Evolutionary conservation across 2,329 filamentous ascomycete species (phyloP).

Genomic region (Gremmenia infestans): DNA sequence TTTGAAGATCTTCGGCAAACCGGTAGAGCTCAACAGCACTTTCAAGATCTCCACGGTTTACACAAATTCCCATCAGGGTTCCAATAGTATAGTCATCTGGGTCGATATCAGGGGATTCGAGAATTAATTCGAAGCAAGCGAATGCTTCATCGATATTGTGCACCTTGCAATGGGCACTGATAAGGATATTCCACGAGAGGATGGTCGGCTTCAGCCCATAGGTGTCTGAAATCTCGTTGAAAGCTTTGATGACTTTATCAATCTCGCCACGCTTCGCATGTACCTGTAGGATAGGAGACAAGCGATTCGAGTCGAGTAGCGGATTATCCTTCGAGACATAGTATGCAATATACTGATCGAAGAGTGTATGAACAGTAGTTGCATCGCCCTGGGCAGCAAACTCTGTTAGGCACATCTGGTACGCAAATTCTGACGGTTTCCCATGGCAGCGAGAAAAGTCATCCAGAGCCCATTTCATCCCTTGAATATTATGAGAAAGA

Average conservation of each 20-base stretch:
- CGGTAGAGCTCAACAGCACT: conserved; percentile 61
- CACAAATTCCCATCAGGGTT: conserved; percentile 68
- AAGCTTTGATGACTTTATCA: conserved; percentile 51
- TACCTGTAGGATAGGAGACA: conserved; percentile 62
- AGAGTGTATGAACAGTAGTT: conserved; percentile 38
- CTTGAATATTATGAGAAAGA: conserved; percentile 27
- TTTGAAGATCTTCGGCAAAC: conserved; percentile 49
- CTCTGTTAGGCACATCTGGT: conserved; percentile 33
- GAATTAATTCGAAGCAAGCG: conserved; percentile 56
- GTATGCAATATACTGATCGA: conserved; percentile 33
- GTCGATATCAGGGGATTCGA: conserved; percentile 37
- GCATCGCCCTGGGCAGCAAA: conserved; percentile 44
- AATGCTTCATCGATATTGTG: conserved; percentile 64
- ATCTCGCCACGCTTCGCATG: conserved; percentile 66
- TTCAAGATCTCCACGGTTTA: conserved; percentile 67
- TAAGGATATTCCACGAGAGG: conserved; percentile 68
- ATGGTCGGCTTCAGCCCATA: conserved; percentile 54
- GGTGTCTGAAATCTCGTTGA: conserved; percentile 54
- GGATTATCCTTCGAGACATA: conserved; percentile 3
- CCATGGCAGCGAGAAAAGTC: conserved; percentile 32
- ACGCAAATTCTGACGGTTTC: conserved; percentile 27
- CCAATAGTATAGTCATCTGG: conserved; percentile 64
- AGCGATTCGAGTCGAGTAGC: conserved; percentile 17
- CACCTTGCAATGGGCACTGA: conserved; percentile 64
- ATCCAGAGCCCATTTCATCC: conserved; percentile 35